Base-by-base conservation (phyloP, 176 grass and related monocot species). In the Rhipidocladum racemiflorum region DNA sequence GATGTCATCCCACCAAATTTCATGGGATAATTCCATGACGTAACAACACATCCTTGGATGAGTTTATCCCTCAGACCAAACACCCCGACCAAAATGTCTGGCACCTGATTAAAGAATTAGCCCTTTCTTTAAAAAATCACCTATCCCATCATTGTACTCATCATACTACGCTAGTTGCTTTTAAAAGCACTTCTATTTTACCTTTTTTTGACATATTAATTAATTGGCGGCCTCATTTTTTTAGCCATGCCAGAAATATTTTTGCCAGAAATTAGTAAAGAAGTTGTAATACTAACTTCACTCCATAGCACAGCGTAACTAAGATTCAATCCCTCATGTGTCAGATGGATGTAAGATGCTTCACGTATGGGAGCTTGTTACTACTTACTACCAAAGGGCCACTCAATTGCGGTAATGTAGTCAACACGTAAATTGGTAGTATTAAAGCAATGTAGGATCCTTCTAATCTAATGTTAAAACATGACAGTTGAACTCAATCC, bases 401-500 rank as follows among this genome's bases (percentile, higher is more conserved):
- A 83, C 46, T 74, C 18, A 20, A 72, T 46, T 73, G n/a, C 34
- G 80, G 69, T 40, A 82, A 29, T 72, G 39, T 23, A 45, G 24
- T 13, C 2, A 23, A n/a, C 14, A 50, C 25, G 0, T 61, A 71
- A 35, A 24, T 45, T 46, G 17, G 67, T 20, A 72, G 56, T 49
- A 82, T 14, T 71, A 12, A 59, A 82, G 80, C 68, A 61, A 48
- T 18, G 7, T 60, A 72, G 68, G 39, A 4, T 27, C 48, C 18
- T 50, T 42, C 9, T 72, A 32, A 20, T 62, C 48, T 14, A 28
- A 36, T n/a, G n/a, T n/a, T n/a, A n/a, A 36, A 53, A 67, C 14
- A 83, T 72, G 38, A 23, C 3, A 45, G 21, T 43, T 15, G 6
- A 18, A 48, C 38, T 63, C 42, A 74, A 51, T 63, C 15, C 43